A percentile compares a stretch with the other conserved stretches of the same genome.
Evolutionary conservation across 1,284 basidiomycete genomes (phyloP).

Genomic region (Boletus sp.): DNA sequence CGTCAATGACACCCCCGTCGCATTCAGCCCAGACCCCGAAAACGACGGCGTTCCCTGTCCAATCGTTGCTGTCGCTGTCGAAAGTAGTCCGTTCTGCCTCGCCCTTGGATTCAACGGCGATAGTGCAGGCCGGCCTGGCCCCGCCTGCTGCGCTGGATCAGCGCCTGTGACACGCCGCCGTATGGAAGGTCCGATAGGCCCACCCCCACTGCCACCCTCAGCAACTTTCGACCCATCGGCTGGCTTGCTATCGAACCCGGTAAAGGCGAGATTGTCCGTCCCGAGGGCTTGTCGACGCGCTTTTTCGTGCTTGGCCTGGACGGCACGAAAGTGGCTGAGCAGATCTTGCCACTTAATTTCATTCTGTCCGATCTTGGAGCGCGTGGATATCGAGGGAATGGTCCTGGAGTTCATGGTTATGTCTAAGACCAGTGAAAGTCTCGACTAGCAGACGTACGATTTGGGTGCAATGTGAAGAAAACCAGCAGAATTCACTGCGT

Average conservation of each 20-base stretch:
- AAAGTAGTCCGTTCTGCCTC: conserved; percentile 51
- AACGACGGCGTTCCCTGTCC: conserved; percentile 31
- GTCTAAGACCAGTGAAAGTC: neutral
- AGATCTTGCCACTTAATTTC: conserved; percentile 96
- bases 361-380: conserved; percentile 80
- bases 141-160: conserved; percentile 32
- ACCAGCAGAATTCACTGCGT: conserved; percentile 93
- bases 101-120: conserved; percentile 77
- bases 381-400: conserved; percentile 44
- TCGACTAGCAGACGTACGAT: conserved; percentile 52
- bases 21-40: conserved; percentile 12
- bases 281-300: conserved; percentile 72
- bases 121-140: conserved; percentile 45
- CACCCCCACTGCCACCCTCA: conserved; percentile 11
- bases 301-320: conserved; percentile 88
- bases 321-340: conserved; percentile 81
- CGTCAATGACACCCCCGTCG: conserved; percentile 36
- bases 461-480: conserved; percentile 89
- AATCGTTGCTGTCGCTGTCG: conserved; percentile 27
- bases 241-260: conserved; percentile 29
- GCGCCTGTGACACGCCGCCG: conserved; percentile 64
- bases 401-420: conserved; percentile 13
- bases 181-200: conserved; percentile 46
- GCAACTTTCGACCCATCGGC: conserved; percentile 25
- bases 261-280: conserved; percentile 28